Base-by-base conservation (phyloP, 768 basidiomycete genomes). In the Lentinula detonsa region DNA sequence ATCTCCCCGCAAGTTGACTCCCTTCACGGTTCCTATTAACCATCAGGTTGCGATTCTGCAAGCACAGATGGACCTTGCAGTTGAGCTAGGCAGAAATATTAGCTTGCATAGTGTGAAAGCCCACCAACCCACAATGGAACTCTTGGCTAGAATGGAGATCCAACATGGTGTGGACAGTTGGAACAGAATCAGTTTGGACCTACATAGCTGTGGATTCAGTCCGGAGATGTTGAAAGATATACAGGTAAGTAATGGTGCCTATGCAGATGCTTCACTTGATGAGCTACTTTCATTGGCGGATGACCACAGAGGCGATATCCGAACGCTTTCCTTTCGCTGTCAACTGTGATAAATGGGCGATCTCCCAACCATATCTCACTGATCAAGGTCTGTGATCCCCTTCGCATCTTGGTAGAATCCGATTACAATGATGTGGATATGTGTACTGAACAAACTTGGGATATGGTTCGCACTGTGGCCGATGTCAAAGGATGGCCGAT, bases 191-290 rank as follows among this genome's bases (percentile, higher is more conserved):
- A 95, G 87, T 66, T 73, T 98, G 51, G 94, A 96, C 70, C 71
- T 99, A 65, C 96, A 99, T 71, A 92, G 90, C 50, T 98, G 93
- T 68, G 91, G 93, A 0, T 74, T 95, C 65, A 93, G 89, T 62
- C 77, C 85, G 6, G 83, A 95, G 68, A 85, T 81, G 40, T 91
- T 91, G 86, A 74, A 72, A 59, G 79, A 81, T 52, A 80, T 96
- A 48, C 87, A 95, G 84, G 93, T 87, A 74, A 57, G 37, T 3
- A 1, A 4, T 23, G 37, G n/a, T 52, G 28, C 59, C 57, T 28
- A 52, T 23, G 35, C 33, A 33, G 4, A 43, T 57, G 18, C 13
- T 10, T 21, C 33, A 5, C 23, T 13, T 54, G n/a, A 54, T 10
- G 4, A 23, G 18, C 34, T 21, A 15, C 34, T 48, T 5, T 21